phyloP scores from a whole-genome alignment of 805 yeast genomes.

The Nakazawaea ernobii region DNA sequence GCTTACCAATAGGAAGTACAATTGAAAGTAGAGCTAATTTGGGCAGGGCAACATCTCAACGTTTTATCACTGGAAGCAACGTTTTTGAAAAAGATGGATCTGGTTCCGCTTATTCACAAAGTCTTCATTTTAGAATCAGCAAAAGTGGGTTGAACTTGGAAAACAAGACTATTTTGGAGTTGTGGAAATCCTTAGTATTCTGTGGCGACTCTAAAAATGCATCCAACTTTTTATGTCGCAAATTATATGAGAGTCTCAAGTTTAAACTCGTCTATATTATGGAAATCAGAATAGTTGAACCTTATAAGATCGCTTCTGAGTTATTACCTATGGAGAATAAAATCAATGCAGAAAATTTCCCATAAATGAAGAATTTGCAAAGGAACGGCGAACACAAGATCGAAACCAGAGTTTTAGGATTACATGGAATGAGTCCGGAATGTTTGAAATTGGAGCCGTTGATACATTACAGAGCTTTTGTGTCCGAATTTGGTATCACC shows the following conservation, averaged over 20 bases:
- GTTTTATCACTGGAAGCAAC: constrained; percentile 21
- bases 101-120: constrained; percentile 53
- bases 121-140: constrained; percentile 38
- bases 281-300: constrained; percentile 46
- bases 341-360: constrained; percentile 38
- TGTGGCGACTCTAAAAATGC: constrained; percentile 40
- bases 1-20: constrained; percentile 1
- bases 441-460: constrained; percentile 27
- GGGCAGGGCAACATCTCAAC: constrained; percentile 55
- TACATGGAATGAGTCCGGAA: constrained; percentile 23
- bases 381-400: constrained; percentile 32
- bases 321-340: constrained; percentile 40
- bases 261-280: constrained; percentile 43
- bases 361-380: constrained; percentile 31
- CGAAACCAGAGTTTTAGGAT: constrained; percentile 41
- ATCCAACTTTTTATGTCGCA: constrained; percentile 31
- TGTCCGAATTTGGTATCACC: constrained; percentile 46
- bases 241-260: constrained; percentile 27
- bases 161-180: constrained; percentile 22
- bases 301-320: constrained; percentile 32
- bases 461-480: constrained; percentile 39
- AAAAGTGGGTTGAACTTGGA: constrained; percentile 23
- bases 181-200: constrained; percentile 30
- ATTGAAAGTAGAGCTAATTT: constrained; percentile 26
- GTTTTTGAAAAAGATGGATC: constrained; percentile 62